Evolutionary conservation across 345 rosid species (phyloP).

Genomic region (Eucalyptus polyanthemos): DNA sequence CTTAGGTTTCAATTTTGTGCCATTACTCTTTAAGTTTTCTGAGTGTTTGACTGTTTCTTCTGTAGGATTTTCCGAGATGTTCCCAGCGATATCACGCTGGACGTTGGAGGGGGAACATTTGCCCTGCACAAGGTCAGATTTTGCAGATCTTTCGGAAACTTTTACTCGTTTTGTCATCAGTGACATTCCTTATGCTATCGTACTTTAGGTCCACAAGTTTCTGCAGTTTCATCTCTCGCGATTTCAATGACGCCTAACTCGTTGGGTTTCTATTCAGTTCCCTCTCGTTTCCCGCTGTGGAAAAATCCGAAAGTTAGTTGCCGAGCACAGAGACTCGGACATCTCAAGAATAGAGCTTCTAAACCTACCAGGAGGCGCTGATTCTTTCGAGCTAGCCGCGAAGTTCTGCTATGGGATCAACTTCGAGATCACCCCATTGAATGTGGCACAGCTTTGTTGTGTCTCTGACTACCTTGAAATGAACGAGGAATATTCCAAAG

Average conservation of each 20-base stretch:
- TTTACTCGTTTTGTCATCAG: neutral
- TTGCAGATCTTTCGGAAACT: neutral
- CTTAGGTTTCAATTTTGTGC: neutral
- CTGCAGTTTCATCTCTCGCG: neutral
- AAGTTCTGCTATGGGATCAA: conserved; percentile 90
- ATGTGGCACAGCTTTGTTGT: conserved; percentile 82
- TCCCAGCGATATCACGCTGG: conserved; percentile 83
- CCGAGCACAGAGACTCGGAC: conserved; percentile 85
- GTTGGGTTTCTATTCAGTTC: conserved; percentile 40
- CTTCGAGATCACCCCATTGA: conserved; percentile 79
- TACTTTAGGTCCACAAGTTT: neutral
- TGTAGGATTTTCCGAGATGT: conserved; percentile 91
- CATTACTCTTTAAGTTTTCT: neutral
- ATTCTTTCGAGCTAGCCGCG: conserved; percentile 77
- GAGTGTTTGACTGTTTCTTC: neutral
- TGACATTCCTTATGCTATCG: neutral
- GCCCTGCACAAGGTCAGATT: conserved; percentile 70
- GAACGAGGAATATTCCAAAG: conserved; percentile 85
- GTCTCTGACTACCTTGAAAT: conserved; percentile 89
- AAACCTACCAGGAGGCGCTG: conserved; percentile 85
- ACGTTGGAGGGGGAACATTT: conserved; percentile 68
- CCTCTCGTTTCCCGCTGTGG: conserved; percentile 93
- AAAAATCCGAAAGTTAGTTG: conserved; percentile 64
- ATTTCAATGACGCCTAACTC: neutral
- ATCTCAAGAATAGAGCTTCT: conserved; percentile 86